These are phyloP conservation scores for Arthrinium phaeospermum DNA, from an alignment of 2,329 filamentous ascomycete genomes.

Conservation along the genomic window DNA sequence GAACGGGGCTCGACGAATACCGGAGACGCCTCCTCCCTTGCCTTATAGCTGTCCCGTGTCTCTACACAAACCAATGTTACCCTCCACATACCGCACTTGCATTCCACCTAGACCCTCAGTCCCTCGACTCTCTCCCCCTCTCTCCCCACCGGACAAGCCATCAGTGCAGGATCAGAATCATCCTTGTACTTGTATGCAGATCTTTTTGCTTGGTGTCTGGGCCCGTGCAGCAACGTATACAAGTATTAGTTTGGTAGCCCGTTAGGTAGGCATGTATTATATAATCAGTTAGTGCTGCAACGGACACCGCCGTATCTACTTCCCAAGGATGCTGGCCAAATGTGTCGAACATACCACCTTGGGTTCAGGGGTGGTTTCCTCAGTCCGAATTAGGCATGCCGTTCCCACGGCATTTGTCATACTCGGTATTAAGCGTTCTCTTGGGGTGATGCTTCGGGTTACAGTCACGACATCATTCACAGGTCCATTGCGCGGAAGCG, in stretches of 20 bases:
- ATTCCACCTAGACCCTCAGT: background rate
- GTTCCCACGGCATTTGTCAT: background rate
- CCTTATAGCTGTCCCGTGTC: background rate
- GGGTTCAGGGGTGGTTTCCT: background rate
- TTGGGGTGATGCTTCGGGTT: background rate
- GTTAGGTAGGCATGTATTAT: background rate
- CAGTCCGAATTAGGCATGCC: background rate
- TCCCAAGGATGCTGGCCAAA: background rate
- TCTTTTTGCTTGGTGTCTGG: background rate
- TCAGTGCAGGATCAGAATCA: background rate
- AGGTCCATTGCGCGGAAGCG: background rate
- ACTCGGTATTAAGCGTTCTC: background rate
- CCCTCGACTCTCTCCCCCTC: background rate
- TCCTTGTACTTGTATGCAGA: conserved; percentile 8
- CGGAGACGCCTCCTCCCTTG: background rate
- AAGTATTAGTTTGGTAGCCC: background rate
- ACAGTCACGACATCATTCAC: background rate
- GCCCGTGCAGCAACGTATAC: background rate
- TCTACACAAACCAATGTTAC: background rate
- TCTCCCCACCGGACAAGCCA: background rate
- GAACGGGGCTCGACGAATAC: background rate
- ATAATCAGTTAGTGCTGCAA: background rate
- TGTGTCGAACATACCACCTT: background rate
- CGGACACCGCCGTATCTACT: background rate
- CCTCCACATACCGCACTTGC: conserved; percentile 6